A percentile compares a stretch with the other conserved stretches of the same genome.
These are phyloP conservation scores for Acer yangbiense DNA, from an alignment of 345 rosid species.

Conservation along the genomic window DNA sequence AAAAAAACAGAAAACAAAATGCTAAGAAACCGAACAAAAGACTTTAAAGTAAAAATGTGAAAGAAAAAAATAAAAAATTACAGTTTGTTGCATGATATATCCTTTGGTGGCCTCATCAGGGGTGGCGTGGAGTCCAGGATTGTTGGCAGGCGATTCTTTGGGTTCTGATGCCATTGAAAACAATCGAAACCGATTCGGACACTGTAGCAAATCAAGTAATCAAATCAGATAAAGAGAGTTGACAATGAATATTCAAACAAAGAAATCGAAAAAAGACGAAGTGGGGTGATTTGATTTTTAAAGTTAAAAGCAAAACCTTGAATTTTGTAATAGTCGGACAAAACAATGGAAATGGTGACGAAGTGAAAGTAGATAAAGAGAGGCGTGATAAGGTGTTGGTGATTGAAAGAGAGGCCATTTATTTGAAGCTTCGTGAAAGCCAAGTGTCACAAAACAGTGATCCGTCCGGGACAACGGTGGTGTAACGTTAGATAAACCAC, in stretches of 20 bases:
- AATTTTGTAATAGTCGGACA: background rate
- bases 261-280: background rate
- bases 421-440: background rate
- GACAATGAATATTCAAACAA: too few relatives aligned
- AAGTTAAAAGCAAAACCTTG: background rate
- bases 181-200: constrained; percentile 42
- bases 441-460: background rate
- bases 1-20: constrained; percentile 4
- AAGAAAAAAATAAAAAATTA: constrained; percentile 22
- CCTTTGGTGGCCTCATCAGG: constrained; percentile 80
- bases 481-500: too few relatives aligned
- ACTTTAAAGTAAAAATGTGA: background rate
- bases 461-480: too few relatives aligned
- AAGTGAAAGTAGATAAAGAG: background rate
- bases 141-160: constrained; percentile 71
- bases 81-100: constrained; percentile 92
- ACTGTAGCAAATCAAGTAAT: constrained; percentile 38
- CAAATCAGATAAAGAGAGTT: background rate
- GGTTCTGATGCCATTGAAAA: constrained; percentile 74
- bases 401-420: constrained; percentile 16
- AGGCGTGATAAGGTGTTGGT: constrained; percentile 10
- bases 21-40: background rate
- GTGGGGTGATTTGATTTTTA: too few relatives aligned
- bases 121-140: constrained; percentile 68
- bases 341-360: constrained; percentile 6